Conservation (phyloP, 805 yeast species). For the Spathaspora girioi region DNA sequence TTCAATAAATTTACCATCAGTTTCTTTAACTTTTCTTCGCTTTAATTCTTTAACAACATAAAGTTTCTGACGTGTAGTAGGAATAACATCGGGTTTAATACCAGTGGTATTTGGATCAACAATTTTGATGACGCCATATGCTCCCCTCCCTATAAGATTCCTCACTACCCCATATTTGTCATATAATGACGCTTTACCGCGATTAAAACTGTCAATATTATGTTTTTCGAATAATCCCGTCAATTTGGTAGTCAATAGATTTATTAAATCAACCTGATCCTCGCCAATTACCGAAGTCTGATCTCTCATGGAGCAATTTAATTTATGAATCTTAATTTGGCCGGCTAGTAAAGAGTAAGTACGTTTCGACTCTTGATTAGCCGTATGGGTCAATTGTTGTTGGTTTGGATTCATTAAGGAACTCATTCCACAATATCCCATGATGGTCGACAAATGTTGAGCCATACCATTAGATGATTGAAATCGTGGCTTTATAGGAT, state of each 20-base stretch:
- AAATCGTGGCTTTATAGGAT: constrained; percentile 13
- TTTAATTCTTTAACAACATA: constrained; percentile 35
- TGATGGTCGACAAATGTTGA: constrained; percentile 24
- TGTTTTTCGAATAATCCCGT: constrained; percentile 12
- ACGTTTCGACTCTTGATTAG: constrained; percentile 30
- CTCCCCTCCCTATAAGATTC: constrained; percentile 34
- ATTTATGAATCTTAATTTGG: constrained; percentile 19
- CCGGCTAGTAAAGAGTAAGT: constrained; percentile 27
- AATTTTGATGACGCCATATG: constrained; percentile 35
- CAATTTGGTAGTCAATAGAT: constrained; percentile 16
- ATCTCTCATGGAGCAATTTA: constrained; percentile 11
- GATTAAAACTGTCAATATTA: neutral
- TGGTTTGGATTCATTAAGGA: constrained; percentile 8
- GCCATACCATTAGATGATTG: constrained; percentile 11
- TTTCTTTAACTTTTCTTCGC: constrained; percentile 14
- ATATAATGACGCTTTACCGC: constrained; percentile 16
- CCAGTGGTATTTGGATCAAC: constrained; percentile 17
- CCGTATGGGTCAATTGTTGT: constrained; percentile 16
- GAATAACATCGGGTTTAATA: neutral
- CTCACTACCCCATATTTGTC: constrained; percentile 33
- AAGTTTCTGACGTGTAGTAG: neutral
- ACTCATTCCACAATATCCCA: constrained; percentile 34
- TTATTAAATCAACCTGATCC: constrained; percentile 21
- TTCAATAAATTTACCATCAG: constrained; percentile 49
- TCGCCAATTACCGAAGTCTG: constrained; percentile 27